Percentiles rank a stretch among this genome's conserved stretches.
Conservation (phyloP, 148 eudicot species). For the Cornus kousa region DNA sequence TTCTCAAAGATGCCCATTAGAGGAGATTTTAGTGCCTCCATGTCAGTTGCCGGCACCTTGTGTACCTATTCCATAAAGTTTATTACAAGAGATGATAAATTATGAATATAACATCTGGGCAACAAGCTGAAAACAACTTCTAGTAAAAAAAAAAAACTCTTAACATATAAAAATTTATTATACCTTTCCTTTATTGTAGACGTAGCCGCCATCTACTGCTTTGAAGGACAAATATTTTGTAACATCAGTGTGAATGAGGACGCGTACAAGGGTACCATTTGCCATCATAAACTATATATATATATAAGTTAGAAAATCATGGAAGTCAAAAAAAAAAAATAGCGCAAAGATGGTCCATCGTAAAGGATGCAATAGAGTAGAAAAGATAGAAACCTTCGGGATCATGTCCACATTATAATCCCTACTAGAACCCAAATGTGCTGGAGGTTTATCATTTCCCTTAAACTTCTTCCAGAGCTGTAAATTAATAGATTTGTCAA, state of each 20-base stretch:
- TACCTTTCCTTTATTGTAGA: conserved; percentile 96
- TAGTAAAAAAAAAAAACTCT: not conserved
- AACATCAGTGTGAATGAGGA: conserved; percentile 92
- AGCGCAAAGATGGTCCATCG: not conserved
- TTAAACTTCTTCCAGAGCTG: conserved; percentile 94
- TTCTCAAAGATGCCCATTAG: conserved; percentile 97
- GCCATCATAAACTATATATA: conserved; percentile 82
- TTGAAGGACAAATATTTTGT: conserved; percentile 86
- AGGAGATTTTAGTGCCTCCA: conserved; percentile 96
- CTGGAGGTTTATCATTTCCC: conserved; percentile 80
- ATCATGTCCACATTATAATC: conserved; percentile 96
- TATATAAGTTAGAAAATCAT: not conserved
- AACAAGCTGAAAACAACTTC: not conserved
- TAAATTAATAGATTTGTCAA: conserved; percentile 13
- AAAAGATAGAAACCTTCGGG: conserved; percentile 64
- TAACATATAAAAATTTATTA: conserved; percentile 3
- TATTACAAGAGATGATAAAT: not conserved
- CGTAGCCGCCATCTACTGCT: conserved; percentile 96
- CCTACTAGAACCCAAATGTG: conserved; percentile 77
- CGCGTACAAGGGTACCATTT: conserved; percentile 95
- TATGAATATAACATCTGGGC: conserved; percentile 10
- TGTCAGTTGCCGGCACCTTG: conserved; percentile 97
- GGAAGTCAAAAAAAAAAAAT: conserved; percentile 3
- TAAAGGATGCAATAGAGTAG: not conserved
- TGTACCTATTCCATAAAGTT: conserved; percentile 50